phyloP scores from a whole-genome alignment of 2,329 filamentous ascomycete genomes.

The Trichoderma koningiopsis region DNA sequence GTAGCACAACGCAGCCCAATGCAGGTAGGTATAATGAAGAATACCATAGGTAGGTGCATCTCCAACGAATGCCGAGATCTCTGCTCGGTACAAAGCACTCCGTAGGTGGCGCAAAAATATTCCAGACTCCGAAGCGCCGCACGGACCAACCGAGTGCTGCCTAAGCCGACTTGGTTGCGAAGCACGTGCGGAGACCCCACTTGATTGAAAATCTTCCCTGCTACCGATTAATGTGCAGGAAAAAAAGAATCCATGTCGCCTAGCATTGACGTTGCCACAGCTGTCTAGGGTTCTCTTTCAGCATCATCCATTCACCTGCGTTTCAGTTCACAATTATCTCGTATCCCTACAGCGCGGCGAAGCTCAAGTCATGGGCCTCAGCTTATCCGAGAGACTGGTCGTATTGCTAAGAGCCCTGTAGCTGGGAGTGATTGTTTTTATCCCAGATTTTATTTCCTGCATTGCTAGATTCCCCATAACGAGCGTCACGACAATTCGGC shows the following conservation, averaged over 20 bases:
- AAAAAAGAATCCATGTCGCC: constrained; percentile 23
- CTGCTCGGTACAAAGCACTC: not conserved
- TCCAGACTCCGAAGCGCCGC: constrained; percentile 6
- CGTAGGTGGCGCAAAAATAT: not conserved
- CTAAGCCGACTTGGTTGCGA: constrained; percentile 19
- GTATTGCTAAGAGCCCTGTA: not conserved
- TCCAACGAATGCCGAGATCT: not conserved
- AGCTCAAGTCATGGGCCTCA: constrained; percentile 14
- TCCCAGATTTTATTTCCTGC: not conserved
- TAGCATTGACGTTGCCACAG: not conserved
- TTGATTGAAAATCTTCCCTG: constrained; percentile 25
- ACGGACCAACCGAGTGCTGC: constrained; percentile 15
- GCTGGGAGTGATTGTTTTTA: constrained; percentile 10
- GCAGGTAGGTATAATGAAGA: not conserved
- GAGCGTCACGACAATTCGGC: constrained; percentile 1
- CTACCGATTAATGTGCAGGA: constrained; percentile 11
- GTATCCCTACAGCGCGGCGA: constrained; percentile 5
- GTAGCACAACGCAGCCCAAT: not conserved
- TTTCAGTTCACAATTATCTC: not conserved
- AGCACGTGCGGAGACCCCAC: constrained; percentile 26
- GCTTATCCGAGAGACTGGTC: not conserved
- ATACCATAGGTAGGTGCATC: not conserved
- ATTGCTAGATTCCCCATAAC: constrained; percentile 13
- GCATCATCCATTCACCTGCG: not conserved
- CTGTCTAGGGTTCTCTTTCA: not conserved